Conservation (phyloP, 2,329 filamentous ascomycete species). For the Didymellaceae sp. region DNA sequence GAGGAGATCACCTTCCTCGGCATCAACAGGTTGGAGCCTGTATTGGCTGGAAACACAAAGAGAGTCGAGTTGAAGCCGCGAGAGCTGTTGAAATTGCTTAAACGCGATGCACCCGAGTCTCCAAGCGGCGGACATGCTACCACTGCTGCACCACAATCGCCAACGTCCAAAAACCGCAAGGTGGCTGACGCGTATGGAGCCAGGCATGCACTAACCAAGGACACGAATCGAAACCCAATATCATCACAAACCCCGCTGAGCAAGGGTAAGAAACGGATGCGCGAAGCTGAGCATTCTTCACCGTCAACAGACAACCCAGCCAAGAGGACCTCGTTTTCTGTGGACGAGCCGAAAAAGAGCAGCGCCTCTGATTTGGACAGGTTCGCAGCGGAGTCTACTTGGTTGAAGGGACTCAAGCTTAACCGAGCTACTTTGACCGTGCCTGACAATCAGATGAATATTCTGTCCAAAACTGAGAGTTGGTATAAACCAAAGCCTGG, state of each 20-base stretch:
- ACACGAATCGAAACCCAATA: neutral
- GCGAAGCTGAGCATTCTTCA: neutral
- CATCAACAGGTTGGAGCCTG: slow-evolving; percentile 25
- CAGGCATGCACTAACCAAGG: neutral
- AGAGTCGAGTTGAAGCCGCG: slow-evolving; percentile 16
- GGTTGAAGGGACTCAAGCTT: slow-evolving; percentile 34
- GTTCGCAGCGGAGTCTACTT: slow-evolving; percentile 22
- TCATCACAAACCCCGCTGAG: neutral
- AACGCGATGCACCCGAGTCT: too few relatives aligned
- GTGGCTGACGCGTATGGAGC: neutral
- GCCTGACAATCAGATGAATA: slow-evolving; percentile 55
- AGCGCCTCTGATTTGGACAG: slow-evolving; percentile 3
- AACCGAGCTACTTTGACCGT: slow-evolving; percentile 35
- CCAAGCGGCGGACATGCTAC: neutral
- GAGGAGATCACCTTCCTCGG: slow-evolving; percentile 20
- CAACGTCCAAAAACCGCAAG: neutral
- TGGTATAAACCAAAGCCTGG: slow-evolving; percentile 43
- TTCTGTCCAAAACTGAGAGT: slow-evolving; percentile 56
- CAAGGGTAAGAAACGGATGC: slow-evolving; percentile 8
- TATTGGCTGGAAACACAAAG: slow-evolving; percentile 30
- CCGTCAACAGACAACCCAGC: neutral
- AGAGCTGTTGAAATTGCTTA: neutral
- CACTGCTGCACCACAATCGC: neutral
- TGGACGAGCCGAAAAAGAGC: neutral
- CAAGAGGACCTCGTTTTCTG: neutral